phyloP scores from a whole-genome alignment of 164 flowering plant genomes.

The Nymphaea thermarum region DNA sequence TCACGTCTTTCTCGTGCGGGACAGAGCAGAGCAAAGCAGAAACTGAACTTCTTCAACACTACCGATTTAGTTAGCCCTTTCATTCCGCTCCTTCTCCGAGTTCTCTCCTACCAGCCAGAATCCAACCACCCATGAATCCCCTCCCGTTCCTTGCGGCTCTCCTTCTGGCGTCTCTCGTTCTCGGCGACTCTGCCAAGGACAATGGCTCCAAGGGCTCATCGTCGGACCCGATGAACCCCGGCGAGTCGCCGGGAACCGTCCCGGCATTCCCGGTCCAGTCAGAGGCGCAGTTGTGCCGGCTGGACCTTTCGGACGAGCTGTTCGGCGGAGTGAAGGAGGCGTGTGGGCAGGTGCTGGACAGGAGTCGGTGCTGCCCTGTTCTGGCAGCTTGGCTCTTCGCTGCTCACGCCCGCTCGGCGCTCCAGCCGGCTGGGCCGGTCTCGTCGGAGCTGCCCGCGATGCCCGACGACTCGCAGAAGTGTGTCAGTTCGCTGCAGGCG shows the following conservation, averaged over 20 bases:
- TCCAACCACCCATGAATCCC: background rate
- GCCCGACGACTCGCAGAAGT: constrained; percentile 97
- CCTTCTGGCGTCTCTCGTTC: background rate
- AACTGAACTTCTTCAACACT: no score
- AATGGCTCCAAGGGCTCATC: background rate
- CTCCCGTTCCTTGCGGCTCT: background rate
- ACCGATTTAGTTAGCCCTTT: no score
- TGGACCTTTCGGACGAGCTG: constrained; percentile 88
- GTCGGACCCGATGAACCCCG: constrained; percentile 40
- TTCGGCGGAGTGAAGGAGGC: constrained; percentile 92
- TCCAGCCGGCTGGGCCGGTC: constrained; percentile 36
- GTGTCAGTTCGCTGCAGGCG: constrained; percentile 73
- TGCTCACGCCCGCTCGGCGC: constrained; percentile 82
- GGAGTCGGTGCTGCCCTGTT: constrained; percentile 97
- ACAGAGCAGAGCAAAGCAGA: no score
- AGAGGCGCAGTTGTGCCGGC: constrained; percentile 46
- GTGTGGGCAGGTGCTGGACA: constrained; percentile 60
- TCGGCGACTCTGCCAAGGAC: background rate
- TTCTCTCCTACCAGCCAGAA: no score
- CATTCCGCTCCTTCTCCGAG: no score
- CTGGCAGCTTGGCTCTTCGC: constrained; percentile 99
- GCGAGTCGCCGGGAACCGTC: constrained; percentile 48
- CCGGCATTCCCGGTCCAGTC: constrained; percentile 85
- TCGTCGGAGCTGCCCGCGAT: constrained; percentile 60
- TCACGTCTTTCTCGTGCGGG: no score